A percentile compares a stretch with the other conserved stretches of the same genome.
These are phyloP conservation scores for Trametes villosa DNA, from an alignment of 768 basidiomycete genomes.

Conservation along the genomic window DNA sequence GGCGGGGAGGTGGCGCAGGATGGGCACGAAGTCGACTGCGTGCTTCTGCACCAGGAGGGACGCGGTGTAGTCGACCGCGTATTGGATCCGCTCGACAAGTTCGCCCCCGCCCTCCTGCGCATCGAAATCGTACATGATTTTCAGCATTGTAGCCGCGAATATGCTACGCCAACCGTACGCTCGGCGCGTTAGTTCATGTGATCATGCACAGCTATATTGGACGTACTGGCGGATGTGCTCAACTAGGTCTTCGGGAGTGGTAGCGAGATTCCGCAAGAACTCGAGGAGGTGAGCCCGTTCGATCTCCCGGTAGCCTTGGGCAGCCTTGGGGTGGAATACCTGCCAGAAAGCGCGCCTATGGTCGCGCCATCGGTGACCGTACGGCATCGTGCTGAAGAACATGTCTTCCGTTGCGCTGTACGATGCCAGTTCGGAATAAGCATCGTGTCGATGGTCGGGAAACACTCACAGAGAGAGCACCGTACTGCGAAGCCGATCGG, in stretches of 20 bases:
- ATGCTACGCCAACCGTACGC: neutral
- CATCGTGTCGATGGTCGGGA: neutral
- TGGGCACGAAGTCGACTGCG: slow-evolving; percentile 8
- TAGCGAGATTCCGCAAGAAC: neutral
- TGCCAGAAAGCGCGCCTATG: slow-evolving; percentile 20
- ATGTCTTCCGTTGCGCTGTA: slow-evolving; percentile 1
- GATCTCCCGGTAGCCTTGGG: neutral
- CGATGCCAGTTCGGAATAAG: too few relatives aligned
- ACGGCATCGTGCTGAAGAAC: neutral
- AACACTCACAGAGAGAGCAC: slow-evolving; percentile 4
- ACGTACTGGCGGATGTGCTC: slow-evolving; percentile 9
- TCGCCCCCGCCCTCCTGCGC: slow-evolving; percentile 5
- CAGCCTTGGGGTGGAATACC: neutral
- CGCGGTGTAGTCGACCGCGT: neutral
- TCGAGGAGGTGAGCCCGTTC: neutral
- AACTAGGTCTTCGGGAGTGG: neutral
- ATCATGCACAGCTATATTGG: neutral
- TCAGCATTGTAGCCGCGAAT: slow-evolving; percentile 20
- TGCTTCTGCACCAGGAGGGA: neutral
- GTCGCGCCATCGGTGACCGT: slow-evolving; percentile 15
- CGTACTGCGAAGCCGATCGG: slow-evolving; percentile 22
- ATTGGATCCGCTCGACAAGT: neutral
- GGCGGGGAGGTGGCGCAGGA: slow-evolving; percentile 23
- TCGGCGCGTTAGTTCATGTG: neutral
- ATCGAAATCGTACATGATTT: slow-evolving; percentile 19